phyloP scores from a whole-genome alignment of 73 alveolate genomes.

The Tetrahymena thermophila region DNA sequence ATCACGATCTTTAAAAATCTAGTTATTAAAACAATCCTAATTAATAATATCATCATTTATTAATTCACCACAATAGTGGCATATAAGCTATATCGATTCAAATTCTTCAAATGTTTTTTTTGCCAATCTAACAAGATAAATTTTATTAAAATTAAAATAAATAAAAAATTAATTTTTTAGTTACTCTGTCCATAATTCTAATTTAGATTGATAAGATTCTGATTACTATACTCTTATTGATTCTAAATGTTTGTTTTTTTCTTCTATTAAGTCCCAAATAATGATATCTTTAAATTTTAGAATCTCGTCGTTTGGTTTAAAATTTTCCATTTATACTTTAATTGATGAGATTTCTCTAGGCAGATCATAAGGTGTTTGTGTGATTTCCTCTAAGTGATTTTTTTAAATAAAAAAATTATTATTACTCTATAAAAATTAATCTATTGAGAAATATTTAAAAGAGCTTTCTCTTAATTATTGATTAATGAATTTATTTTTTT shows the following conservation, averaged over 20 bases:
- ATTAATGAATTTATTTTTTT: too few relatives aligned
- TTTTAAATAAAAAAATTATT: neutral
- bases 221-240: neutral
- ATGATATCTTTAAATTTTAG: neutral
- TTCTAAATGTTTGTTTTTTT: neutral
- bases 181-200: neutral
- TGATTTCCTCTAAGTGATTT: neutral
- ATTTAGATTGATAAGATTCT: neutral
- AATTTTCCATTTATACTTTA: neutral
- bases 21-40: neutral
- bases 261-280: neutral
- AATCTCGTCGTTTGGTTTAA: neutral
- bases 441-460: too few relatives aligned
- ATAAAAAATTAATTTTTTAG: too few relatives aligned
- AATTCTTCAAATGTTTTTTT: neutral
- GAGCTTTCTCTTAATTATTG: too few relatives aligned
- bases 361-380: neutral
- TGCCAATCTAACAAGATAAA: neutral
- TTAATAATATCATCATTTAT: neutral
- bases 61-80: neutral
- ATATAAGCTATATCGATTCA: neutral
- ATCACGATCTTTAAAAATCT: neutral
- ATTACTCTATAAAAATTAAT: too few relatives aligned
- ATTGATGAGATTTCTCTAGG: neutral
- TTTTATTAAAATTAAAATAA: neutral